phyloP scores from a whole-genome alignment of 2,329 filamentous ascomycete species.

The Neofusicoccum umdonicola region DNA sequence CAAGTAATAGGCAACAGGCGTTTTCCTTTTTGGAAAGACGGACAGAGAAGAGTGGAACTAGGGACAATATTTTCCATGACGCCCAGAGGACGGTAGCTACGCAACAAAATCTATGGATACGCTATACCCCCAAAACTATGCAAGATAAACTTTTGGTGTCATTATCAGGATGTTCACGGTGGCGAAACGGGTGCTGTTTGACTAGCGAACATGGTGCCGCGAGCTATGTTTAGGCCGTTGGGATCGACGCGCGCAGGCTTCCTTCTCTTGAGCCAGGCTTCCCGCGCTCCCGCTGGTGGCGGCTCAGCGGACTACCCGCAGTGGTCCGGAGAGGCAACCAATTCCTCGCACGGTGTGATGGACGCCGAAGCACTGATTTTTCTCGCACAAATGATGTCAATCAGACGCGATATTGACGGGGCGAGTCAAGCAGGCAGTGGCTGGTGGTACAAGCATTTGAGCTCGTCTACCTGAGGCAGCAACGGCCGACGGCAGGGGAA shows the following conservation, averaged over 20 bases:
- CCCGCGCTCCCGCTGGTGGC: neutral
- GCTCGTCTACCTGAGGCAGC: neutral
- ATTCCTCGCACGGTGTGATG: neutral
- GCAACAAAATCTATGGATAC: constrained; percentile 14
- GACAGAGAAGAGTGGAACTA: constrained; percentile 2
- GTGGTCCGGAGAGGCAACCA: neutral
- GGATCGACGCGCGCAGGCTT: neutral
- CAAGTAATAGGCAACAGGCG: neutral
- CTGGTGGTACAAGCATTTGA: neutral
- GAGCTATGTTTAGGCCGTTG: neutral
- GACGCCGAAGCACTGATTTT: neutral
- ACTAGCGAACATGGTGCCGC: neutral
- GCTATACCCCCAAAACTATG: neutral
- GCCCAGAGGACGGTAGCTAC: constrained; percentile 14
- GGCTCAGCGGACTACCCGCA: neutral
- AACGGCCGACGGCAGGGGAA: neutral
- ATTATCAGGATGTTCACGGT: neutral
- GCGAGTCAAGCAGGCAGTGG: neutral
- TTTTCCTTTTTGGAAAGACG: constrained; percentile 1
- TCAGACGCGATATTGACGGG: neutral
- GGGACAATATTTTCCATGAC: constrained; percentile 10
- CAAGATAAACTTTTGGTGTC: neutral
- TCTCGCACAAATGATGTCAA: neutral
- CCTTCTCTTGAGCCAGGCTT: too few relatives aligned
- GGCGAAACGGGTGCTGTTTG: constrained; percentile 1